Conservation (phyloP, 2,329 filamentous ascomycete genomes). For the Aspergillus fischeri region DNA sequence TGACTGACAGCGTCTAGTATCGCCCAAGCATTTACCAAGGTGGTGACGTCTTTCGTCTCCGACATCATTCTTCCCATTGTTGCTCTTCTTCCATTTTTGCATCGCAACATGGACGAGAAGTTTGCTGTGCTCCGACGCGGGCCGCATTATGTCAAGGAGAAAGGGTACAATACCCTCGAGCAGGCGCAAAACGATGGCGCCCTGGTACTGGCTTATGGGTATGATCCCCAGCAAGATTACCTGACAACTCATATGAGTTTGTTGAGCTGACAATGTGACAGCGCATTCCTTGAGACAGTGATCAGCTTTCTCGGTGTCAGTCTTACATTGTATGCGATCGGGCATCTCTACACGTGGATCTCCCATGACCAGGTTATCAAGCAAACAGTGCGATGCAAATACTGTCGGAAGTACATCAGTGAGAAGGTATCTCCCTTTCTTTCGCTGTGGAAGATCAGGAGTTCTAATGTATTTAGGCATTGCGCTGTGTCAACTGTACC, state of each 20-base stretch:
- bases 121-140: slow-evolving; percentile 63
- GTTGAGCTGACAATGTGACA: slow-evolving; percentile 7
- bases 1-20: slow-evolving; percentile 39
- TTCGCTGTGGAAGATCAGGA: neutral
- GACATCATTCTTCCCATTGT: slow-evolving; percentile 67
- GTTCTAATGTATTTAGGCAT: slow-evolving; percentile 29
- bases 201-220: slow-evolving; percentile 69
- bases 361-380: slow-evolving; percentile 67
- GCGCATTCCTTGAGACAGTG: slow-evolving; percentile 42
- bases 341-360: slow-evolving; percentile 57
- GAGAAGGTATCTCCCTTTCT: slow-evolving; percentile 48
- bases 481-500: slow-evolving; percentile 54
- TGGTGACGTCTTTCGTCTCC: slow-evolving; percentile 68
- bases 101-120: slow-evolving; percentile 69
- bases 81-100: slow-evolving; percentile 64
- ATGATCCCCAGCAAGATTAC: slow-evolving; percentile 17
- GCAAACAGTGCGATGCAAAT: slow-evolving; percentile 64
- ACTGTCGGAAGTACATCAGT: slow-evolving; percentile 47
- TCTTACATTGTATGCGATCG: slow-evolving; percentile 61
- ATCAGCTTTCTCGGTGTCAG: slow-evolving; percentile 65
- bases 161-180: slow-evolving; percentile 65
- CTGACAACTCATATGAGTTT: neutral
- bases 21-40: slow-evolving; percentile 65
- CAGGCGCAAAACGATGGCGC: slow-evolving; percentile 68
- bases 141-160: slow-evolving; percentile 46